A percentile compares a stretch with the other conserved stretches of the same genome.
Evolutionary conservation across 805 yeast species (phyloP).

Genomic region (Schwanniomyces vanrijiae): DNA sequence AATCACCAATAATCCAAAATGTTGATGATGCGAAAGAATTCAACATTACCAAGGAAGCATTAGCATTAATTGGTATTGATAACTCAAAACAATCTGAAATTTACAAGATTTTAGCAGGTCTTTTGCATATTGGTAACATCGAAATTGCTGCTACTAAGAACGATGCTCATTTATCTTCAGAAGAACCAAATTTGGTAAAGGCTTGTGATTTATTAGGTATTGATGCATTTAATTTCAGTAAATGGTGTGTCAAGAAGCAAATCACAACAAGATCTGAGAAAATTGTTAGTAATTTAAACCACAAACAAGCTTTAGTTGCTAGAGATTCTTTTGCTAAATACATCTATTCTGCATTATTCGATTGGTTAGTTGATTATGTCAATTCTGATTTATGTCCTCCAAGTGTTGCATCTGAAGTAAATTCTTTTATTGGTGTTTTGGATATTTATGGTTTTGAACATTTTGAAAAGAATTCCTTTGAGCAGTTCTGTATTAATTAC

Average conservation of each 20-base stretch:
- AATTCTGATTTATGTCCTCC: constrained; percentile 81
- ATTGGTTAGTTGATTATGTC: constrained; percentile 88
- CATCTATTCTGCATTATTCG: constrained; percentile 88
- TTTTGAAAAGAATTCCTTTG: constrained; percentile 90
- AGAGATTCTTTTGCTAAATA: constrained; percentile 97
- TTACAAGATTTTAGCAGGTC: constrained; percentile 79
- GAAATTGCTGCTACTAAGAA: constrained; percentile 80
- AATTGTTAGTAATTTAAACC: constrained; percentile 78
- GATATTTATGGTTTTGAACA: constrained; percentile 98
- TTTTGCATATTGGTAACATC: constrained; percentile 91
- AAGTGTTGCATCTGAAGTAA: constrained; percentile 56
- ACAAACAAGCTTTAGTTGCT: constrained; percentile 83
- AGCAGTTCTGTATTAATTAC: constrained; percentile 95
- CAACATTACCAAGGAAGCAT: constrained; percentile 70
- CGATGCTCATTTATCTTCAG: constrained; percentile 77
- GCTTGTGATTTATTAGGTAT: constrained; percentile 86
- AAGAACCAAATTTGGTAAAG: constrained; percentile 79
- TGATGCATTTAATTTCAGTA: constrained; percentile 69
- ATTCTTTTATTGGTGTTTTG: constrained; percentile 88
- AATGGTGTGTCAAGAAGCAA: constrained; percentile 92
- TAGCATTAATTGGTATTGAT: constrained; percentile 73
- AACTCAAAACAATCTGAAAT: constrained; percentile 60
- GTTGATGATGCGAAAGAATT: constrained; percentile 85
- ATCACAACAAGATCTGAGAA: constrained; percentile 91
- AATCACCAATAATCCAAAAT: constrained; percentile 65